These are phyloP conservation scores for Termitomyces sp. DNA, from an alignment of 768 basidiomycete species.

Conservation along the genomic window DNA sequence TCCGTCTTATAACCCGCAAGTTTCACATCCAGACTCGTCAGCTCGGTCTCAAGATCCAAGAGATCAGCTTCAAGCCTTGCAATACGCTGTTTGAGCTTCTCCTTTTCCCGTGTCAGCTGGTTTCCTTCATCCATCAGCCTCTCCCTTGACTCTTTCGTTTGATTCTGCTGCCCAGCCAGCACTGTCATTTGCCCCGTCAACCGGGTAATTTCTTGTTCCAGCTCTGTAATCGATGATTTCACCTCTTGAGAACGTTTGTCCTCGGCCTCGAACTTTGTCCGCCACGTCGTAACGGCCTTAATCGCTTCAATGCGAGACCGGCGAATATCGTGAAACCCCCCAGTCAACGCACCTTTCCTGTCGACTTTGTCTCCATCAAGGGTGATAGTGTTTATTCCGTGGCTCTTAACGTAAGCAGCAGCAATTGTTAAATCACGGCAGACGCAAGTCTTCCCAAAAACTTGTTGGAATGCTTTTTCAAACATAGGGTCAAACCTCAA, in stretches of 20 bases:
- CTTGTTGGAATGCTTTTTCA: constrained; percentile 88
- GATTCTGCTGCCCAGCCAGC: constrained; percentile 60
- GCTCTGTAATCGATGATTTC: constrained; percentile 55
- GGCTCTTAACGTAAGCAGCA: constrained; percentile 90
- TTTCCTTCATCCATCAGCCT: constrained; percentile 57
- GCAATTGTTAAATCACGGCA: constrained; percentile 90
- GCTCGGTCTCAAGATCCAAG: constrained; percentile 69
- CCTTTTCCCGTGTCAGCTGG: constrained; percentile 60
- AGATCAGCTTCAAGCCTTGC: constrained; percentile 59
- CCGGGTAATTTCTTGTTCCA: constrained; percentile 86
- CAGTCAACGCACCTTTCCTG: constrained; percentile 91
- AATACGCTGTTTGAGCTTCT: constrained; percentile 57
- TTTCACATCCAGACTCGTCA: constrained; percentile 56
- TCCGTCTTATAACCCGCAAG: constrained; percentile 63
- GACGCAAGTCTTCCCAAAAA: constrained; percentile 96
- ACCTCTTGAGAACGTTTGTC: constrained; percentile 64
- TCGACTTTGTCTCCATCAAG: constrained; percentile 98
- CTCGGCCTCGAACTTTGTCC: constrained; percentile 62
- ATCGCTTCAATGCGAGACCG: constrained; percentile 88
- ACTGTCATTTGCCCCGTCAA: constrained; percentile 70
- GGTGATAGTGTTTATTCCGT: constrained; percentile 95
- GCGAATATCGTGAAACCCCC: constrained; percentile 91
- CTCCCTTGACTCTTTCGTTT: constrained; percentile 64
- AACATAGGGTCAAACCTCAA: constrained; percentile 67
- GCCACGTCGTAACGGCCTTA: constrained; percentile 71